Percentiles rank a stretch among this genome's conserved stretches.
Conservation (phyloP, 2,329 filamentous ascomycete species). For the Teratosphaeria epicoccoides region DNA sequence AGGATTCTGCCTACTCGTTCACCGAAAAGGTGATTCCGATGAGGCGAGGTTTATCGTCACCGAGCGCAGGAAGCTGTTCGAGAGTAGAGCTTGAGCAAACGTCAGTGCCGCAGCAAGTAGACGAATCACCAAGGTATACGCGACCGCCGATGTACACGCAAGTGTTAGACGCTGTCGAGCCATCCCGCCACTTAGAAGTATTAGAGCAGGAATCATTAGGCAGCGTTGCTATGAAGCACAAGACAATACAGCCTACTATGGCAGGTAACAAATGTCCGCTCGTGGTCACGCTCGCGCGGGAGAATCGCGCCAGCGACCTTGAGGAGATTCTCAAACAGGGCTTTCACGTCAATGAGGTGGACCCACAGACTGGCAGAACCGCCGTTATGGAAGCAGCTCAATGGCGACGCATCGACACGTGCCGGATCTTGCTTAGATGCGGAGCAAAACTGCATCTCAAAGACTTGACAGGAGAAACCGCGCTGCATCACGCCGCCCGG, state of each 20-base stretch:
- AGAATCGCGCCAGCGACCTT: conserved; percentile 4
- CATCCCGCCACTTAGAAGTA: background rate
- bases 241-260: background rate
- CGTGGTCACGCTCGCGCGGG: conserved; percentile 2
- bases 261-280: background rate
- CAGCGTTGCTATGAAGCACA: background rate
- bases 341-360: conserved; percentile 7
- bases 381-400: conserved; percentile 8
- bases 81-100: conserved; percentile 6
- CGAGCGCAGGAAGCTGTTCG: conserved; percentile 1
- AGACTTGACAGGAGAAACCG: conserved; percentile 8
- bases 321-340: background rate
- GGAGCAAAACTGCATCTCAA: conserved; percentile 6
- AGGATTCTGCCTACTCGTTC: background rate
- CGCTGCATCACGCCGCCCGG: conserved; percentile 8
- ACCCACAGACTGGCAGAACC: conserved; percentile 4
- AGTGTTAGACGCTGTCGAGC: background rate
- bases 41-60: conserved; percentile 4
- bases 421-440: conserved; percentile 5
- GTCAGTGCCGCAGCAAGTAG: conserved; percentile 1
- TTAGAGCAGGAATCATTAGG: background rate
- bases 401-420: conserved; percentile 3
- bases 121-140: conserved; percentile 4
- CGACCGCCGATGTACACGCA: background rate
- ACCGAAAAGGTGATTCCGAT: conserved; percentile 6